Conservation (phyloP, 2,329 filamentous ascomycete genomes). For the Zelopaecilomyces penicillatus region DNA sequence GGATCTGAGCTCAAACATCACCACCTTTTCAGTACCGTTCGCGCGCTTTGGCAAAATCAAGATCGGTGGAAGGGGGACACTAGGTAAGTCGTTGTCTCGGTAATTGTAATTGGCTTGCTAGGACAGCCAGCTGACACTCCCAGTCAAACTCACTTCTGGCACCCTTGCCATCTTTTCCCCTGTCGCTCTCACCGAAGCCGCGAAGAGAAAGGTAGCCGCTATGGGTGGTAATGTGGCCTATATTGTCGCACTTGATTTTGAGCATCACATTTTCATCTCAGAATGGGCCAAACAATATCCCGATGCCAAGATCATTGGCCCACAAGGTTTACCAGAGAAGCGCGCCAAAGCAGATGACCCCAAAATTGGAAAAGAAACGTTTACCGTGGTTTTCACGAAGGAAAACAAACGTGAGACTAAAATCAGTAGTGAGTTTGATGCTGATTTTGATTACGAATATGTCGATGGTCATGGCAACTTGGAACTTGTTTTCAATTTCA, state of each 20-base stretch:
- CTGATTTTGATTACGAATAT: conserved; percentile 80
- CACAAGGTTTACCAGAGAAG: conserved; percentile 77
- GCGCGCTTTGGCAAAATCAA: conserved; percentile 69
- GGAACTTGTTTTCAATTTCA: conserved; percentile 82
- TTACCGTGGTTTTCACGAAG: conserved; percentile 59
- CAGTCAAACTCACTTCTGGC: conserved; percentile 71
- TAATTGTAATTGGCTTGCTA: too few relatives aligned
- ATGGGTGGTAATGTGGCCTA: conserved; percentile 68
- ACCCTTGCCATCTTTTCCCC: conserved; percentile 86
- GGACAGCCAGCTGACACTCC: background rate
- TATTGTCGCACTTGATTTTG: conserved; percentile 77
- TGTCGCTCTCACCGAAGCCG: conserved; percentile 70
- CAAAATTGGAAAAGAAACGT: conserved; percentile 43
- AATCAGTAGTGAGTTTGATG: conserved; percentile 71
- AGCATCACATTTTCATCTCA: conserved; percentile 91
- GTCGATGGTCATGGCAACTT: conserved; percentile 72
- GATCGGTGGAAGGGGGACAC: conserved; percentile 78
- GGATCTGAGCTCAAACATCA: conserved; percentile 68
- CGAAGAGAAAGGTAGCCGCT: conserved; percentile 53
- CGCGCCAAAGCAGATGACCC: conserved; percentile 47
- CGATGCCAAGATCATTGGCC: conserved; percentile 68
- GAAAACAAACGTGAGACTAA: conserved; percentile 42
- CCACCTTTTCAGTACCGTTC: conserved; percentile 78
- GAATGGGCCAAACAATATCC: conserved; percentile 78
- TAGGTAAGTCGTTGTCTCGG: conserved; percentile 62